Conservation (phyloP, 306 rosid species). For the Quercus mongolica region DNA sequence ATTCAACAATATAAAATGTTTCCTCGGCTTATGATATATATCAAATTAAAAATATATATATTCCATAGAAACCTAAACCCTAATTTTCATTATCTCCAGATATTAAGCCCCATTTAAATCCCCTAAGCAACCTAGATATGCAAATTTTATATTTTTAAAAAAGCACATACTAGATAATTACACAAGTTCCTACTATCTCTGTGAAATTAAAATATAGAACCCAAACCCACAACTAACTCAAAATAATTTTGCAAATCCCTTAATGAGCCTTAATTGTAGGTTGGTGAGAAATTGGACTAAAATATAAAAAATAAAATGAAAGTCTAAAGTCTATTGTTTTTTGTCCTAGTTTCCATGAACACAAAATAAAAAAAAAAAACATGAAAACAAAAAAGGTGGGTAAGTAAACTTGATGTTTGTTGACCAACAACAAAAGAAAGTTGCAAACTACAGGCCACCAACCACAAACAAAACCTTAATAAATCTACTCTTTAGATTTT, state of each 20-base stretch:
- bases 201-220: constrained; percentile 1
- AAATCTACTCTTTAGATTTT: background rate
- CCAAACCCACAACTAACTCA: background rate
- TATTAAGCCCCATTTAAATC: background rate
- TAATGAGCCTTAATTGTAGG: constrained; percentile 10
- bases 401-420: constrained; percentile 1
- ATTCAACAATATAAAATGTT: background rate
- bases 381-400: background rate
- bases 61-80: background rate
- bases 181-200: background rate
- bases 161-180: background rate
- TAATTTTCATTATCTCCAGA: background rate
- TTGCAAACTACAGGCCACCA: constrained; percentile 4
- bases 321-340: background rate
- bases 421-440: constrained; percentile 19
- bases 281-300: constrained; percentile 5
- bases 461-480: constrained; percentile 10
- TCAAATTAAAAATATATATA: background rate
- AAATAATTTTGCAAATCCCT: background rate
- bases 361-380: background rate
- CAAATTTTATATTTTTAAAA: too few species aligned
- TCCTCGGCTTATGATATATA: background rate
- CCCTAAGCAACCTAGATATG: background rate
- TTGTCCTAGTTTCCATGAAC: background rate
- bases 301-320: background rate